Percentiles rank a stretch among this genome's conserved stretches.
Conservation (phyloP, 192 early-diverging fungal species). For the Mortierella alpina region DNA sequence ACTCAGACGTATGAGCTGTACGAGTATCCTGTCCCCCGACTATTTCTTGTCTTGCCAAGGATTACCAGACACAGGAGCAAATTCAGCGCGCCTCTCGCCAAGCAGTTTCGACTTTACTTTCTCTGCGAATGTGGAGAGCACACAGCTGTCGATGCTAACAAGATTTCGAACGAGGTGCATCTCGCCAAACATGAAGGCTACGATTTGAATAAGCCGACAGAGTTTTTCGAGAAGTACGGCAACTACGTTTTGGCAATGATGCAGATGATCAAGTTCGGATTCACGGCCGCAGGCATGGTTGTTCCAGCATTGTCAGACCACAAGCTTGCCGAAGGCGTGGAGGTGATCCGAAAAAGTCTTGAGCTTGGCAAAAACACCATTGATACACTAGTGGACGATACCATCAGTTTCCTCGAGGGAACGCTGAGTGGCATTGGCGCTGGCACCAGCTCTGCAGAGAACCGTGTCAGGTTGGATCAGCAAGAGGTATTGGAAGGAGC, state of each 20-base stretch:
- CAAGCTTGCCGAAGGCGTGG: not conserved
- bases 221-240: conserved; percentile 30
- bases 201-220: conserved; percentile 10
- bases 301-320: conserved; percentile 1
- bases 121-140: conserved; percentile 36
- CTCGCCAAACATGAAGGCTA: conserved; percentile 33
- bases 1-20: conserved; percentile 18
- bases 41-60: conserved; percentile 8
- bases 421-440: no score
- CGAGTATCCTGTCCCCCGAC: conserved; percentile 12
- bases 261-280: conserved; percentile 24
- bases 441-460: not conserved
- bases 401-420: not conserved
- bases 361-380: not conserved
- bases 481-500: conserved; percentile 8
- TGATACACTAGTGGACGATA: not conserved
- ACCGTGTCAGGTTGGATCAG: not conserved
- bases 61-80: not conserved
- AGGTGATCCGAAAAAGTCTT: not conserved
- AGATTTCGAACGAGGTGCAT: no score
- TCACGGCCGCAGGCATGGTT: conserved; percentile 2
- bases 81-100: not conserved
- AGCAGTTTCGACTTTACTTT: conserved; percentile 26
- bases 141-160: no score
- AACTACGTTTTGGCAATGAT: conserved; percentile 6